phyloP scores from a whole-genome alignment of 805 yeast species.

The Ogataea paraovalis region DNA sequence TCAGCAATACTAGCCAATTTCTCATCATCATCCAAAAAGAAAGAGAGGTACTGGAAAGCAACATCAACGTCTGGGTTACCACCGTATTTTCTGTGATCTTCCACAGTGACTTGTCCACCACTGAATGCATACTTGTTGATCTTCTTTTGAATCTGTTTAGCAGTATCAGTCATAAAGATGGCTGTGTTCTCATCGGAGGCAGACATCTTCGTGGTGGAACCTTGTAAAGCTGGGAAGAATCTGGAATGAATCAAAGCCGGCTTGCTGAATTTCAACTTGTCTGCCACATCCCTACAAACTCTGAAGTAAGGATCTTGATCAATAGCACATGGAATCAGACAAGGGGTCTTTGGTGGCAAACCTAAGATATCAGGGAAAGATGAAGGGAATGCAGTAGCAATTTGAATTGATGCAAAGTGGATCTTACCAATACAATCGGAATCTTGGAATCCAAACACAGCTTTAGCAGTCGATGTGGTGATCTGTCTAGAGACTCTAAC shows the following conservation, averaged over 20 bases:
- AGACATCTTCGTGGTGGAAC: constrained; percentile 94
- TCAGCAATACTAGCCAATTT: constrained; percentile 58
- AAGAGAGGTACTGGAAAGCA: constrained; percentile 86
- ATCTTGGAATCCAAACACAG: constrained; percentile 95
- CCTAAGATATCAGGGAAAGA: constrained; percentile 94
- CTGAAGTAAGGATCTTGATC: constrained; percentile 99
- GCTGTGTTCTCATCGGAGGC: constrained; percentile 90
- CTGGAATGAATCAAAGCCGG: constrained; percentile 91
- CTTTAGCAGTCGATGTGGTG: constrained; percentile 94
- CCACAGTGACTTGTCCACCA: constrained; percentile 85
- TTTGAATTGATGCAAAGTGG: constrained; percentile 95
- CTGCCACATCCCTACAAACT: constrained; percentile 96
- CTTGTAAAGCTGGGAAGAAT: constrained; percentile 98
- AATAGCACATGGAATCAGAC: constrained; percentile 97
- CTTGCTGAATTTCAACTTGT: constrained; percentile 81
- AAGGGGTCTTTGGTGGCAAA: constrained; percentile 83
- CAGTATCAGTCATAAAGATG: constrained; percentile 91
- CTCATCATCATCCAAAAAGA: constrained; percentile 86
- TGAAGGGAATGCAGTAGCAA: constrained; percentile 92
- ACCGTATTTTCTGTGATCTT: constrained; percentile 86
- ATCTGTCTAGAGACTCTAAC: constrained; percentile 90
- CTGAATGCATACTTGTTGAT: constrained; percentile 95
- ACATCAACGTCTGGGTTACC: constrained; percentile 96
- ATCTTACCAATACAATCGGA: constrained; percentile 91
- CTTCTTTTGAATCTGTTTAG: constrained; percentile 88